Evolutionary conservation across 805 yeast genomes (phyloP), one percentile per base, ranked within the genome.

Genomic region (Lipomyces starkeyi): DNA sequence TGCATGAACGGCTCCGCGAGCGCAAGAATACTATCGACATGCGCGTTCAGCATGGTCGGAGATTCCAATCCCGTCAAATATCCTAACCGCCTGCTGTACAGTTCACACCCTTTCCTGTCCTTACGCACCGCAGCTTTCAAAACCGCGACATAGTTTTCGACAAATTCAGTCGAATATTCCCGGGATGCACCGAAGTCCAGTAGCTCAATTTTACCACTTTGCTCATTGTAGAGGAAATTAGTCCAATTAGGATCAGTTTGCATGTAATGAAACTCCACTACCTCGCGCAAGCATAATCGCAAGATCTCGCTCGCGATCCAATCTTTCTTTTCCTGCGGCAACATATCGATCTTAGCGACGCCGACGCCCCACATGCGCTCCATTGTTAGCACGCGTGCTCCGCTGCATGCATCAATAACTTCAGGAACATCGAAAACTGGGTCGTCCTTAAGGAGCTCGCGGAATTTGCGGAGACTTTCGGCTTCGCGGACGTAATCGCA

Each of bases 201-300:
- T 65, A 95, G 82, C 78, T 94, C 98, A 66, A 95, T 87, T 77
- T 89, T 87, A 32, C 85, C 79, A 1, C 93, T 87, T n/a, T 81
- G 73, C 43, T 82, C 82, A 76, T 95, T 93, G 81, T 91, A 93
- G 68, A 95, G 80, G 80, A 95, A 95, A 78, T 95, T 95, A 58
- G 99, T 98, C 99, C 99, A 95, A 78, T 95, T 95, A 62, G 99
- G 99, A 80, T 95, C 99, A 0, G 98, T 94, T 80, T 95, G 99
- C 99, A 95, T 95, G 80, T 89, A 94, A 75, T 85, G 86, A 81
- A 90, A 93, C 73, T 86, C 81, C 14, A 93, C 91, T 77, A 95
- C 91, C 79, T 95, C 99, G 73, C 85, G 83, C 59, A 95, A 81
- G 76, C 97, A 93, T 55, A 95, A 82, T 71, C 91, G 85, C 97